phyloP scores from a whole-genome alignment of 2,329 filamentous ascomycete genomes.

The Colletotrichum lentis region DNA sequence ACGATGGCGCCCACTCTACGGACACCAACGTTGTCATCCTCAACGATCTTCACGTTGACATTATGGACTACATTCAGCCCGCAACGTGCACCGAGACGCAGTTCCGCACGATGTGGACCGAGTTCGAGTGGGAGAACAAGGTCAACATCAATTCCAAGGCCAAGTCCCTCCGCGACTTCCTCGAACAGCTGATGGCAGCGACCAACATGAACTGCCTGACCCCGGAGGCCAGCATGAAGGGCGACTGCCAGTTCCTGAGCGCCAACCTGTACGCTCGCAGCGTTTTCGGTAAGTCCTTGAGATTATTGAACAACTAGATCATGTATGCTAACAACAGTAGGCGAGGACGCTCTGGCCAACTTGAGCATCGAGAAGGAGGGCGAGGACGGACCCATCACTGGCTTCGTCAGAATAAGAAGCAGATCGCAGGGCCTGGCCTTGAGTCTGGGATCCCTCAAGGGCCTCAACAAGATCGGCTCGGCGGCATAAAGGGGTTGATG shows the following conservation, averaged over 20 bases:
- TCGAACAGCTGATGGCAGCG: constrained; percentile 93
- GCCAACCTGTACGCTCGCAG: constrained; percentile 96
- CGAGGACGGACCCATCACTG: constrained; percentile 92
- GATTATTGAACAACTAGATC: constrained; percentile 1
- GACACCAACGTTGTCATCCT: constrained; percentile 97
- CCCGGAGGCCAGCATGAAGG: constrained; percentile 93
- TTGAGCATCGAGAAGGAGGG: constrained; percentile 98
- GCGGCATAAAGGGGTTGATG: constrained; percentile 43
- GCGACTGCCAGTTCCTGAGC: constrained; percentile 96
- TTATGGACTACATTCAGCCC: constrained; percentile 99
- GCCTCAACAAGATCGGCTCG: constrained; percentile 80
- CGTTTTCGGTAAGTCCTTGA: constrained; percentile 84
- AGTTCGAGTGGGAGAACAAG: constrained; percentile 99
- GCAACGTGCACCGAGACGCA: constrained; percentile 96
- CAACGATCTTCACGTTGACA: constrained; percentile 97
- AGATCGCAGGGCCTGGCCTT: constrained; percentile 93
- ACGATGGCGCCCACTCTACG: constrained; percentile 89
- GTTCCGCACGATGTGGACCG: constrained; percentile 99
- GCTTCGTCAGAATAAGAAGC: constrained; percentile 97
- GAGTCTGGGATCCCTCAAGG: constrained; percentile 93
- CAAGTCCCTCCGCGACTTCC: constrained; percentile 88
- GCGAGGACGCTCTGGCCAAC: constrained; percentile 97
- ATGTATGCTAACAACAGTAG: constrained; percentile 57
- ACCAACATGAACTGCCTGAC: constrained; percentile 99
- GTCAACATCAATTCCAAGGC: constrained; percentile 99